Conservation (phyloP, 352 stramenopile species). For the Pythium scleroteichum region DNA sequence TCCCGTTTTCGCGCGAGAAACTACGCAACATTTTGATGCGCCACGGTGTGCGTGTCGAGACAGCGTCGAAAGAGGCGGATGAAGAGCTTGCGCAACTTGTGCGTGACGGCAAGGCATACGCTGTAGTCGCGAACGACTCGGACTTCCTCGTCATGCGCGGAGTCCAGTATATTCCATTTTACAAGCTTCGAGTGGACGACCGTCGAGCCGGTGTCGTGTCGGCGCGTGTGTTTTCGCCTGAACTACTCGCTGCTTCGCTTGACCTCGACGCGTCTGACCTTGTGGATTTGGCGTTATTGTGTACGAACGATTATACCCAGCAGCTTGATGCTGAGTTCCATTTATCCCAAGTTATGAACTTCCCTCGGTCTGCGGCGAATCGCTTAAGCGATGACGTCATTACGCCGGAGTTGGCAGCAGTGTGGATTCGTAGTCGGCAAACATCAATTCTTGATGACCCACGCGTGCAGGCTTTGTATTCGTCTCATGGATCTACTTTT, state of each 20-base stretch:
- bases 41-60: constrained; percentile 50
- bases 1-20: constrained; percentile 76
- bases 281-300: constrained; percentile 83
- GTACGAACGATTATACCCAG: constrained; percentile 88
- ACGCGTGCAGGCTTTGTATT: constrained; percentile 9
- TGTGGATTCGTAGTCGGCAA: constrained; percentile 56
- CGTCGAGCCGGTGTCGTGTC: constrained; percentile 32
- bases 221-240: constrained; percentile 74
- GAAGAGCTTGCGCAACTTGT: constrained; percentile 74
- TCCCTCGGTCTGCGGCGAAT: constrained; percentile 37
- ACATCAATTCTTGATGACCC: constrained; percentile 60
- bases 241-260: constrained; percentile 59
- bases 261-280: constrained; percentile 66
- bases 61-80: constrained; percentile 70
- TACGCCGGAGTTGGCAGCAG: constrained; percentile 47
- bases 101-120: constrained; percentile 47
- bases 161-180: constrained; percentile 82
- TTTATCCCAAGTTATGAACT: constrained; percentile 50
- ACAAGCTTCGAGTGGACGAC: constrained; percentile 38
- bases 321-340: constrained; percentile 64
- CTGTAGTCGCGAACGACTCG: constrained; percentile 82
- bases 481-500: constrained; percentile 36
- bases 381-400: constrained; percentile 44
- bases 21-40: constrained; percentile 57
- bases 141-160: constrained; percentile 88